Base-by-base conservation (phyloP, 805 yeast species). In the Suhomyces emberorum region DNA sequence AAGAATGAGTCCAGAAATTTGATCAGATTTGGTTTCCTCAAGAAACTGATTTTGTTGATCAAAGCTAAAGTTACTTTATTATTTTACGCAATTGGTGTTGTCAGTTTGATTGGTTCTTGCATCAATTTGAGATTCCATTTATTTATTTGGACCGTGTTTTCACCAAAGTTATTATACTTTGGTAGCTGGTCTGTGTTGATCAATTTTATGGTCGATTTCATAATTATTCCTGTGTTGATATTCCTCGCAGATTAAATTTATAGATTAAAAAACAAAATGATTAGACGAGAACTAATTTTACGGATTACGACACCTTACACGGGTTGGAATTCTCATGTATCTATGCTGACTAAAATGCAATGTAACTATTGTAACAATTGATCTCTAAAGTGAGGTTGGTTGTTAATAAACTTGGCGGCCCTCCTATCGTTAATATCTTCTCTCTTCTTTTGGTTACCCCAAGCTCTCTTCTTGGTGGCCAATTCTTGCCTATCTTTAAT, bases 121-220 rank as follows among this genome's bases (percentile, higher is more conserved):
- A 71, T 73, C 34, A 67, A 75, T 15, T 70, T 89, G 47, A 70
- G 95, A 47, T 84, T 81, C 52, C 98, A 93, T 57, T 67, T 93
- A 38, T 93, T 93, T 55, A 84, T 93, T 7, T 93, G 98, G 98
- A 89, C 98, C 2, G 98, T 93, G 6, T 93, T 93, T 63, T 85
- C 95, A 34, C 98, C 98, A 1, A 91, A 89, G 52, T 57, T 93
- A 4, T 71, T 95, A 23, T 93, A 83, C 55, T 81, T 82, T 46
- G 77, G 79, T 2, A 79, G 81, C 3, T 93, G 98, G 98, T 64
- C 74, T 21, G 37, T 76, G 3, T 63, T 77, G 30, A 65, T 79
- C 32, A 61, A 63, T 35, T 36, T 69, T 59, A 59, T 49, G 29
- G 64, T 35, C 36, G 80, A 36, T 47, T 37, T 50, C 17, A 15